These are phyloP conservation scores for Yamadazyma atlantica DNA, from an alignment of 1,139 yeast genomes.

Conservation along the genomic window DNA sequence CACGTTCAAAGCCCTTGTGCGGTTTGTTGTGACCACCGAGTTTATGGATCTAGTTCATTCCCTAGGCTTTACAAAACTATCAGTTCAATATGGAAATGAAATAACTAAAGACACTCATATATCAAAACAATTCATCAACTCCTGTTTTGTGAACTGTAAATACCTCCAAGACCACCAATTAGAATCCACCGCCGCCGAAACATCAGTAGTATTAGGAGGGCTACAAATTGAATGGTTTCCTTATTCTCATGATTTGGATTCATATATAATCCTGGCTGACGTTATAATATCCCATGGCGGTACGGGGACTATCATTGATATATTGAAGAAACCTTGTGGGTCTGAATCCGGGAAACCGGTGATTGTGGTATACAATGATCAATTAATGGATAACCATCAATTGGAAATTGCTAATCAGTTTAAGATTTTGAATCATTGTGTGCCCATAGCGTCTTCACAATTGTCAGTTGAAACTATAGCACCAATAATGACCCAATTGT, in stretches of 20 bases:
- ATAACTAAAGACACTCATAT: slow-evolving; percentile 18
- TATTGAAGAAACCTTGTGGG: slow-evolving; percentile 49
- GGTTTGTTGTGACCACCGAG: slow-evolving; percentile 28
- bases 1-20: slow-evolving; percentile 62
- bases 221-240: slow-evolving; percentile 40
- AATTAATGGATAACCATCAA: slow-evolving; percentile 87
- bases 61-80: slow-evolving; percentile 5
- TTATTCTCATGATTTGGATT: slow-evolving; percentile 42
- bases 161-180: background rate
- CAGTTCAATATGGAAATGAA: slow-evolving; percentile 67
- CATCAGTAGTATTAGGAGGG: slow-evolving; percentile 1
- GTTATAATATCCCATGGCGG: slow-evolving; percentile 89
- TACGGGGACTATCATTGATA: slow-evolving; percentile 87
- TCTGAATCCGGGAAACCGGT: slow-evolving; percentile 30
- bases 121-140: slow-evolving; percentile 23
- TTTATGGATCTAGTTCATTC: slow-evolving; percentile 36
- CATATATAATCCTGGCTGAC: slow-evolving; percentile 41
- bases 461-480: slow-evolving; percentile 1
- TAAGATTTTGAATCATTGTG: slow-evolving; percentile 8
- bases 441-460: slow-evolving; percentile 6
- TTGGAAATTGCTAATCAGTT: slow-evolving; percentile 59
- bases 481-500: background rate
- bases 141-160: slow-evolving; percentile 11
- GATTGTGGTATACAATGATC: slow-evolving; percentile 68
- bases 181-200: slow-evolving; percentile 1